Base-by-base conservation (phyloP, 305 asterid genomes). In the Fraxinus sp. region DNA sequence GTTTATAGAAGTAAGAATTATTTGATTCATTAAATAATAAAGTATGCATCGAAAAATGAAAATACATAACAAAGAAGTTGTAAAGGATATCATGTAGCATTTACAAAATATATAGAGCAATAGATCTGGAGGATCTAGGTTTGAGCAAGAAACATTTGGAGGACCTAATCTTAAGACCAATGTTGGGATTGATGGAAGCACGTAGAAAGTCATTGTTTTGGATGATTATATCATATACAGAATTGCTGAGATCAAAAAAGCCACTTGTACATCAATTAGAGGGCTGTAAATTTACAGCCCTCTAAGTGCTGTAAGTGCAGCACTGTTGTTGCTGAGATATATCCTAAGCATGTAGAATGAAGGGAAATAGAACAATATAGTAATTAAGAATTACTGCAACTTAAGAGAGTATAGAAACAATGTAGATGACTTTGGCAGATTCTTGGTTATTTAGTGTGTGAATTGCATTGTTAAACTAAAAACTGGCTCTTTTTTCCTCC, bases 141-240 rank as follows among this genome's bases (percentile, higher is more conserved):
- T 30, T 30, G 33, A 30, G 33, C 33, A 30, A 30, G 33, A 30
- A 30, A 30, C 33, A 30, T 30, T 3, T 30, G 4, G 33, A 30
- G 33, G 33, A 30, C 36, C 78, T 18, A 41, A 13, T 35, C 35
- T 37, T 30, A 80, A 43, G 20, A 18, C 68, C 33, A 14, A 22
- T 68, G 36, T 30, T 68, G 75, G 75, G 39, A 43, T 9, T 24
- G 59, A 77, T 41, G 77, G 26, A 32, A 77, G 57, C 36, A 3
- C 68, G 10, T 43, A 82, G 18, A n/a, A 41, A 46, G 79, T 70
- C 37, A 30, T 75, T 33, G 82, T 77, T 37, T 28, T 77, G 76
- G 77, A 84, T 20, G 80, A 80, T 33, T 76, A 33, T 3, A 64
- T 20, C 11, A 24, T n/a, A 16, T 5, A 22, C 20, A 49, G 85